Evolutionary conservation across 2,329 filamentous ascomycete genomes (phyloP).

Genomic region (Geosmithia morbida): DNA sequence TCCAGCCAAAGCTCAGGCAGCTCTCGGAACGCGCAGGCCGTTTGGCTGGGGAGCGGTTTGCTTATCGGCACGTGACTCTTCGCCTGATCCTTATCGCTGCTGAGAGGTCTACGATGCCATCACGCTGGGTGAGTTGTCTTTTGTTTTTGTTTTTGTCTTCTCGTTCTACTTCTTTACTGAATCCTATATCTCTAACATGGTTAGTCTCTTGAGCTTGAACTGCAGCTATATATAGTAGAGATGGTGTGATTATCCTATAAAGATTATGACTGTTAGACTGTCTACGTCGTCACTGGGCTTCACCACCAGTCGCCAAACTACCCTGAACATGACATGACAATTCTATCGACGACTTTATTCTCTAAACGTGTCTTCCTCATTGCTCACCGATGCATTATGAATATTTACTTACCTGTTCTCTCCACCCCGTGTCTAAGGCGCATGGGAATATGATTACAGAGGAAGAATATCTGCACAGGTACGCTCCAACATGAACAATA

Average conservation of each 20-base stretch:
- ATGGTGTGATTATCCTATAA: too few relatives aligned
- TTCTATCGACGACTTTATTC: neutral
- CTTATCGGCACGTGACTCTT: conserved; percentile 8
- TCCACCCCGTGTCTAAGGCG: too few relatives aligned
- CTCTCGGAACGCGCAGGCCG: conserved; percentile 26
- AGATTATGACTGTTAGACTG: neutral
- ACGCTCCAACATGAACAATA: too few relatives aligned
- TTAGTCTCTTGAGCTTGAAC: too few relatives aligned
- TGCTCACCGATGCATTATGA: too few relatives aligned
- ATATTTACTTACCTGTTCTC: too few relatives aligned
- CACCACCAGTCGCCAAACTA: neutral
- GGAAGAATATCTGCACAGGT: too few relatives aligned
- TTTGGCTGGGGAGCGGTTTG: conserved; percentile 4
- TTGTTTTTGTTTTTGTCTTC: neutral
- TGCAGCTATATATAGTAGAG: too few relatives aligned
- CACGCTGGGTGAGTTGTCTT: neutral
- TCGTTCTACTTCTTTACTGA: neutral
- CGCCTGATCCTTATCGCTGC: neutral
- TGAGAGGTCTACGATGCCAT: too few relatives aligned
- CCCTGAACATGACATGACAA: neutral
- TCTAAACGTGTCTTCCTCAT: neutral
- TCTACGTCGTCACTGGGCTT: neutral
- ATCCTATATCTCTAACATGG: too few relatives aligned
- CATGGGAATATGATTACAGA: too few relatives aligned
- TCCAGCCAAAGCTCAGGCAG: conserved; percentile 27